Base-by-base conservation (phyloP, 441 rosid species). In the Viola pubescens region DNA sequence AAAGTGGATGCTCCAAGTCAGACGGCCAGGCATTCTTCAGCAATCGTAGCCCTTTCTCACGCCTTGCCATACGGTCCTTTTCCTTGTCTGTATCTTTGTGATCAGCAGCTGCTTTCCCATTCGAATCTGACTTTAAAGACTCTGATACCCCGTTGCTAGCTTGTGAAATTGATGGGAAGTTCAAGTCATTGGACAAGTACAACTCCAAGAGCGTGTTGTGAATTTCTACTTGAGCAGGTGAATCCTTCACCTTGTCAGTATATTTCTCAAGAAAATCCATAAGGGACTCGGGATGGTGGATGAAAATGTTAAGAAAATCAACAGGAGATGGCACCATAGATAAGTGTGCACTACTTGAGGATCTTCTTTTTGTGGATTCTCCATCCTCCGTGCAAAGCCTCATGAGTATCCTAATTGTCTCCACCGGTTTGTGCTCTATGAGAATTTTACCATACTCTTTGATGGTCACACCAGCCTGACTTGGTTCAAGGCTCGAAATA, bases 401-500 rank as follows among this genome's bases (percentile, higher is more conserved):
- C 84, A 85, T 71, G 63, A 94, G 95, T 77, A 94, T 88, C 69
- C 81, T 83, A 63, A 94, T 82, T 51, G 97, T 85, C 70, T 94
- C 96, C 47, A 46, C 73, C 1, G 97, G 88, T 73, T 85, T 90
- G 84, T 94, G 97, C 81, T 86, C 88, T 58, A 94, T 70, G 65
- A 94, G 89, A 81, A 90, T 88, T 75, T 90, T 94, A 67, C 98
- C 98, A 70, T 94, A 88, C 77, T 94, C 97, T 78, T 94, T 86
- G 40, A 94, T 82, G 37, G 97, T 94, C 55, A 79, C 82, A 63
- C 97, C 97, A 61, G 96, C 97, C 75, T 90, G 98, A 79, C 96
- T 86, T 56, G 96, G 86, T 65, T 88, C 98, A 59, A 94, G 97
- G 70, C 98, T 82, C 19, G 94, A 85, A 66, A 94, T 82, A 67